Base-by-base conservation (phyloP, 2,329 filamentous ascomycete species). In the Colletotrichum acutatum region DNA sequence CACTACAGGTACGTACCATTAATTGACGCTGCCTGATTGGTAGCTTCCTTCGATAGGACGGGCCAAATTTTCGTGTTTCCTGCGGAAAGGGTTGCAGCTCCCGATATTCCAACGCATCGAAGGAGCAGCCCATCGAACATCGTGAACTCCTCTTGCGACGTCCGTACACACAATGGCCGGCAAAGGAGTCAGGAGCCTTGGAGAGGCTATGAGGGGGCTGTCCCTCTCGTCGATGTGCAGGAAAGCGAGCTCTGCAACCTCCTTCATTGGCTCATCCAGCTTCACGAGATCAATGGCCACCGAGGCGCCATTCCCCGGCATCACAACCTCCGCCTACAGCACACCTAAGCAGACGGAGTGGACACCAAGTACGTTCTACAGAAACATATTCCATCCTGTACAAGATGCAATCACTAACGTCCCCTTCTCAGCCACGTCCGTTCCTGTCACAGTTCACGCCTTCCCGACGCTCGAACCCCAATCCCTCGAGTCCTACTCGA, bases 401-500 rank as follows among this genome's bases (percentile, higher is more conserved):
- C 3, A 49, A 7, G 8, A 32, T 52, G 22, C 49, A 54, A 26
- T 54, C 42, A 63, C 74, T 77, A 72, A 76, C 67, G 19, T n/a
- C 19, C 8, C 16, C 24, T 30, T 19, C 37, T 26, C 74, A 89
- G 90, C 86, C 76, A 86, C 87, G 76, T 91, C 90, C 34, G 94
- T 97, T 69, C 90, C 94, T 68, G 89, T 96, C 74, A 98, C 96
- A 67, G 90, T 98, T 83, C 95, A 98, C 90, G 87, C 88, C 81
- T 99, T 98, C 86, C 97, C 97, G 46, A 90, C 91, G 12, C 91
- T 98, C 84, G 95, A 98, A 83, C 97, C 97, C 28, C 86, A 91
- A 61, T 87, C 90, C 63, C 93, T 97, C 82, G 90, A 94, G 80
- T 84, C 90, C 78, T 98, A 95, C 87, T 92, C 93, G 53, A 86